phyloP scores from a whole-genome alignment of 257 asterid species.

The Salvia rosmarinus region DNA sequence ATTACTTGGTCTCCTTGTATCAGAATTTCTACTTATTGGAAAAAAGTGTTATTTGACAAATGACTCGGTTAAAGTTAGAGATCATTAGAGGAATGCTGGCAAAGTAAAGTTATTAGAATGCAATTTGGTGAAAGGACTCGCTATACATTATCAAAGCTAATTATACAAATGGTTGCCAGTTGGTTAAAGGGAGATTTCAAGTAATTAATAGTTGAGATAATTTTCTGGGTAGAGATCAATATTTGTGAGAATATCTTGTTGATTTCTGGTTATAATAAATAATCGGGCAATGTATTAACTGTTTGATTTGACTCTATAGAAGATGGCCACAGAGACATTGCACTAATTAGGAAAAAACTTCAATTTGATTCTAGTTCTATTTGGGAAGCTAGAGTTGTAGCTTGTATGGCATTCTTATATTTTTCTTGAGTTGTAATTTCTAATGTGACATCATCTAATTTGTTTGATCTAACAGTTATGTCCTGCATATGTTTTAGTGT shows the following conservation, averaged over 20 bases:
- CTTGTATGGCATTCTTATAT: constrained; percentile 1
- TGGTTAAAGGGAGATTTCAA: constrained; percentile 1
- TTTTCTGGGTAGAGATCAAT: background rate
- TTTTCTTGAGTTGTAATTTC: background rate
- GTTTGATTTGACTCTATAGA: background rate
- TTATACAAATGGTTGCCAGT: constrained; percentile 19
- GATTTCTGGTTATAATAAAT: constrained; percentile 12
- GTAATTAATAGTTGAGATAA: constrained; percentile 12
- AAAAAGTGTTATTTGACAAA: background rate
- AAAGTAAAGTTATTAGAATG: constrained; percentile 1
- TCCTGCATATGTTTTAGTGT: background rate
- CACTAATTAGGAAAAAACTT: constrained; percentile 5
- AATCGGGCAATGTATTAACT: background rate
- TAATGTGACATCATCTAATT: background rate
- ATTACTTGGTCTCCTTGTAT: constrained; percentile 8
- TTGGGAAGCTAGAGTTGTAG: constrained; percentile 10
- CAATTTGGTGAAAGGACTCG: background rate
- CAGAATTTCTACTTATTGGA: constrained; percentile 1
- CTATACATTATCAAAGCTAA: constrained; percentile 4
- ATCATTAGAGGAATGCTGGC: background rate
- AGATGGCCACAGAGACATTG: background rate
- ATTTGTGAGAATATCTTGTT: constrained; percentile 3
- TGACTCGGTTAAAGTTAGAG: background rate
- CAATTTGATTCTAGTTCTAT: constrained; percentile 8
- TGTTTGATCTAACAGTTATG: constrained; percentile 14